These are phyloP conservation scores for Eucalyptus sideroxylon DNA, from an alignment of 345 rosid genomes.

Conservation along the genomic window DNA sequence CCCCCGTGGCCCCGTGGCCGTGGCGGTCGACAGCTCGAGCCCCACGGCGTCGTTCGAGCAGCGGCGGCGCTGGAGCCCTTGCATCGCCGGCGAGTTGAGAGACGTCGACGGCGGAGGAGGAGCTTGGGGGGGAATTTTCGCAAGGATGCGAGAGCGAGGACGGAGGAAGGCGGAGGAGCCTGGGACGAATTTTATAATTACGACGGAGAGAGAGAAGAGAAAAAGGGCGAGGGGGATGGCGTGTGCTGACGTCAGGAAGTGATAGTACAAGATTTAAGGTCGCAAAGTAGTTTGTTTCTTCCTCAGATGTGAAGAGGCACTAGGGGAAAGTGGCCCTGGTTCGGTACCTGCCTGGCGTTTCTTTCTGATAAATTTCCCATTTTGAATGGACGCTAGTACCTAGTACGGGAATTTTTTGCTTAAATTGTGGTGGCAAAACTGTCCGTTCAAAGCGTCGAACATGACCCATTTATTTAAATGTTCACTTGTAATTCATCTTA, in stretches of 20 bases:
- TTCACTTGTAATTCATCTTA: not conserved
- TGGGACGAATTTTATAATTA: slow-evolving; percentile 10
- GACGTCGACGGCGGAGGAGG: slow-evolving; percentile 4
- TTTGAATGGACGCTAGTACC: too few species aligned
- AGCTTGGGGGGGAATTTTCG: not conserved
- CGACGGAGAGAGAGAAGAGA: slow-evolving; percentile 3
- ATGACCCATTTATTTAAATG: too few species aligned
- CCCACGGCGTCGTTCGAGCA: slow-evolving; percentile 30
- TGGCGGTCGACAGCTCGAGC: slow-evolving; percentile 22
- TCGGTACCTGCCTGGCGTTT: not conserved
- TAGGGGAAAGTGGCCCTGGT: not conserved
- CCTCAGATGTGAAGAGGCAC: not conserved
- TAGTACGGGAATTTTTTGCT: not conserved
- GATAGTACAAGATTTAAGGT: not conserved
- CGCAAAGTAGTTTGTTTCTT: not conserved
- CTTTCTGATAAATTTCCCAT: not conserved
- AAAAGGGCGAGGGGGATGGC: not conserved
- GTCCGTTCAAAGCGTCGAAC: too few species aligned
- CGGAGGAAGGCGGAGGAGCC: not conserved
- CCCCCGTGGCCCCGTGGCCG: slow-evolving; percentile 9
- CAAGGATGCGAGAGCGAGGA: not conserved
- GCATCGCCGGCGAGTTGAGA: slow-evolving; percentile 31
- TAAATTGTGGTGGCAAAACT: not conserved
- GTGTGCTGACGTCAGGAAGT: slow-evolving; percentile 54
- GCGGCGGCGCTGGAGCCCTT: slow-evolving; percentile 36